Base-by-base conservation (phyloP, 2,329 filamentous ascomycete genomes). In the Fusarium sp. region DNA sequence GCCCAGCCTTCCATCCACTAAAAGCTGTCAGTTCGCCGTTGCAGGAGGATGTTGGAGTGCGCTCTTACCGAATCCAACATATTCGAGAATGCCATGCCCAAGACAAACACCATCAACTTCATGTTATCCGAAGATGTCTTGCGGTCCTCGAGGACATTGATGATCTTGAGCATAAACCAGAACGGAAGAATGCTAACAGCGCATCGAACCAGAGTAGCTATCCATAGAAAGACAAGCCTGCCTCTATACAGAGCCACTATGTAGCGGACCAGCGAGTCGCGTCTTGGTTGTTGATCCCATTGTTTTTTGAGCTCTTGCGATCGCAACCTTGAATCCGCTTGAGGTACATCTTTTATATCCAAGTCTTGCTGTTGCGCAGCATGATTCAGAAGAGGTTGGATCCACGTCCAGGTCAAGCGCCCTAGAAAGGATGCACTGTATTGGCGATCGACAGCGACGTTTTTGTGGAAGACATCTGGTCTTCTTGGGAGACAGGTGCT, bases 181-280 rank as follows among this genome's bases (percentile, higher is more conserved):
- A 93, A 92, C 0, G 92, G 92, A 0, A 87, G 85, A 64, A 93
- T 89, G 64, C 88, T 88, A 25, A 90, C 74, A 25, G 89, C 70
- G 8, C 87, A 86, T 16, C 84, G 82, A 6, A 84, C 60, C 1
- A 88, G 64, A 10, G 87, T 88, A 7, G 91, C 75, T 4, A 79
- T 34, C 81, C 87, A 89, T 76, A 93, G 90, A 7, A 86, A 49
- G 2, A 83, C 71, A 37, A 94, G 82, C 1, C 82, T 77, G 27
- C 77, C 77, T 62, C 85, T 85, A 74, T 93, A 89, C 0, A 86
- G 84, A 16, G 82, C 74, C 2, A 89, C 70, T 2, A 93, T 73
- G 1, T 86, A 86, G 43, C 87, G 81, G 86, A 90, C 89, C 1
- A 93, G 83, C 5, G 82, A 84, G 13, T 78, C 76, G 2, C 80